Evolutionary conservation across 164 flowering plant species (phyloP).

Genomic region (Aristolochia fimbriata): DNA sequence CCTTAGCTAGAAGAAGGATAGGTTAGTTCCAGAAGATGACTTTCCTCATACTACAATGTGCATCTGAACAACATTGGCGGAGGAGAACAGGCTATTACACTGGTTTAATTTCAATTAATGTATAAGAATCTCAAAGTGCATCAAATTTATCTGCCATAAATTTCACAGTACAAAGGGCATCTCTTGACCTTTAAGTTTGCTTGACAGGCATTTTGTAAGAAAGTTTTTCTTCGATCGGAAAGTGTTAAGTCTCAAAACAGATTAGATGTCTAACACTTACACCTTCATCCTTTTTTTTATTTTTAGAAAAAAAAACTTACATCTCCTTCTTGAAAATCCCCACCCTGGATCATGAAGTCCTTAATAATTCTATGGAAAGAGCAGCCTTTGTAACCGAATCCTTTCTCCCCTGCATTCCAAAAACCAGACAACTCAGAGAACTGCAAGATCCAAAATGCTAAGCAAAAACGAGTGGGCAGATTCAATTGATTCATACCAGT

Average conservation of each 20-base stretch:
- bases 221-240: not conserved
- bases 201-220: not conserved
- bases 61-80: too few relatives aligned
- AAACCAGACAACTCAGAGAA: not conserved
- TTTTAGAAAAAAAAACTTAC: conserved; percentile 26
- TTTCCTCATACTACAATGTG: too few relatives aligned
- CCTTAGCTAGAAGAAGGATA: too few relatives aligned
- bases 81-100: too few relatives aligned
- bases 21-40: too few relatives aligned
- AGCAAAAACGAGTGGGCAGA: too few relatives aligned
- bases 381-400: conserved; percentile 71
- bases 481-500: conserved; percentile 31
- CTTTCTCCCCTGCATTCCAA: conserved; percentile 55
- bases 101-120: too few relatives aligned
- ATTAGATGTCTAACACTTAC: conserved; percentile 22
- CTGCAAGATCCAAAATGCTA: too few relatives aligned
- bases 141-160: too few relatives aligned
- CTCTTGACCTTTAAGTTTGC: too few relatives aligned
- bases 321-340: conserved; percentile 63
- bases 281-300: conserved; percentile 26
- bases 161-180: too few relatives aligned
- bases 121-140: too few relatives aligned
- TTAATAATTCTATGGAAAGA: conserved; percentile 73
- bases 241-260: not conserved
- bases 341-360: conserved; percentile 83